Evolutionary conservation across 192 early-diverging fungal species (phyloP).

Genomic region (Pecoramyces ruminantium): DNA sequence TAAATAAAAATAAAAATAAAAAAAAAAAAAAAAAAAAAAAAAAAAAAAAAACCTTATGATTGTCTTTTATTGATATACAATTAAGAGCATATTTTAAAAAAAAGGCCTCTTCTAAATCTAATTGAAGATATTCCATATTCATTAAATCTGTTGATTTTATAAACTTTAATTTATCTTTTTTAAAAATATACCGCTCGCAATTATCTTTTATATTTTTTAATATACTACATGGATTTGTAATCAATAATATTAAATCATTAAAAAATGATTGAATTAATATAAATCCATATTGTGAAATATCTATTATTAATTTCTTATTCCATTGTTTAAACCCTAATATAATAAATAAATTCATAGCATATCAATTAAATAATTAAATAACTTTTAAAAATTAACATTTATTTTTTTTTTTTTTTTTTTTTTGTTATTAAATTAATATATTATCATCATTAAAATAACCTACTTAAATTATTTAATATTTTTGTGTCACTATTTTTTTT

Average conservation of each 20-base stretch:
- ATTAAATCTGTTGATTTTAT: background rate
- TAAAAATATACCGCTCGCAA: background rate
- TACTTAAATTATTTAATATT: too few species aligned
- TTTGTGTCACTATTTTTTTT: too few species aligned
- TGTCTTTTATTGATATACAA: background rate
- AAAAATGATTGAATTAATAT: background rate
- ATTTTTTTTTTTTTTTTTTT: too few species aligned
- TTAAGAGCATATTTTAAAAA: background rate
- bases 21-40: too few species aligned
- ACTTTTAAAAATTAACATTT: too few species aligned
- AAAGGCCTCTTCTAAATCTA: background rate
- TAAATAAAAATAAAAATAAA: too few species aligned
- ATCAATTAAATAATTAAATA: too few species aligned
- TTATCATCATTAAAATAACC: too few species aligned
- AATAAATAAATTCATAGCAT: slow-evolving; percentile 3
- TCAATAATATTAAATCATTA: background rate
- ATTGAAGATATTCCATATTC: background rate
- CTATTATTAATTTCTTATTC: slow-evolving; percentile 5
- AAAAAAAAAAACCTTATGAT: background rate
- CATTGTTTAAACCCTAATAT: background rate
- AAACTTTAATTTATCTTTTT: background rate
- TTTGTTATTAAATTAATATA: too few species aligned
- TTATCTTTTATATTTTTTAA: background rate
- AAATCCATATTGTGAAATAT: background rate
- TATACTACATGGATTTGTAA: background rate